These are phyloP conservation scores for Diaporthe vexans DNA, from an alignment of 2,329 filamentous ascomycete genomes.

Conservation along the genomic window DNA sequence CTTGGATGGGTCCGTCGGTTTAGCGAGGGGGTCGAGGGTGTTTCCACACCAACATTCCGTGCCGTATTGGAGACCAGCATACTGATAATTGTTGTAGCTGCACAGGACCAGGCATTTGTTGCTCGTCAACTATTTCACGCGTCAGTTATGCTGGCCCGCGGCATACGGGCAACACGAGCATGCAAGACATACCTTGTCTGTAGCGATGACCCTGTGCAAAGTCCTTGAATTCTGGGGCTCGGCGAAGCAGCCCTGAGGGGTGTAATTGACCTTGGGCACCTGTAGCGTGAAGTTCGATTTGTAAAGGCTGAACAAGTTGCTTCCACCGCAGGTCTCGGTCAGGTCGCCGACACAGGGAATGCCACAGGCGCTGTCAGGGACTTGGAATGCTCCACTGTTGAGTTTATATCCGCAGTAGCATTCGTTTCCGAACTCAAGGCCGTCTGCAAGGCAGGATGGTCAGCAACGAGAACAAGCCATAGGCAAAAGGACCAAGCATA, in stretches of 20 bases:
- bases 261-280: conserved; percentile 4
- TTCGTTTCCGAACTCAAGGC: conserved; percentile 52
- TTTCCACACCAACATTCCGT: conserved; percentile 47
- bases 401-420: conserved; percentile 51
- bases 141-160: not conserved
- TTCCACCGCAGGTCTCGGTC: conserved; percentile 46
- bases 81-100: conserved; percentile 30
- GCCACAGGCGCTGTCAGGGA: conserved; percentile 44
- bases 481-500: not conserved
- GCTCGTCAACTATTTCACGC: conserved; percentile 14
- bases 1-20: conserved; percentile 12
- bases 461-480: not conserved
- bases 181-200: conserved; percentile 14
- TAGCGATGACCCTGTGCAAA: conserved; percentile 2
- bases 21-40: conserved; percentile 29
- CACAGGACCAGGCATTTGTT: conserved; percentile 34
- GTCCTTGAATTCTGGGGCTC: conserved; percentile 23
- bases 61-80: conserved; percentile 43
- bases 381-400: conserved; percentile 37
- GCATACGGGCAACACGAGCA: too few relatives aligned
- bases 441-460: not conserved
- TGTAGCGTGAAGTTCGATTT: conserved; percentile 22
- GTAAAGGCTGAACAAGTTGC: conserved; percentile 27
- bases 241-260: conserved; percentile 11
- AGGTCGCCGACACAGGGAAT: conserved; percentile 45